Conservation (phyloP, 768 basidiomycete species). For the Polyporus arcularius region DNA sequence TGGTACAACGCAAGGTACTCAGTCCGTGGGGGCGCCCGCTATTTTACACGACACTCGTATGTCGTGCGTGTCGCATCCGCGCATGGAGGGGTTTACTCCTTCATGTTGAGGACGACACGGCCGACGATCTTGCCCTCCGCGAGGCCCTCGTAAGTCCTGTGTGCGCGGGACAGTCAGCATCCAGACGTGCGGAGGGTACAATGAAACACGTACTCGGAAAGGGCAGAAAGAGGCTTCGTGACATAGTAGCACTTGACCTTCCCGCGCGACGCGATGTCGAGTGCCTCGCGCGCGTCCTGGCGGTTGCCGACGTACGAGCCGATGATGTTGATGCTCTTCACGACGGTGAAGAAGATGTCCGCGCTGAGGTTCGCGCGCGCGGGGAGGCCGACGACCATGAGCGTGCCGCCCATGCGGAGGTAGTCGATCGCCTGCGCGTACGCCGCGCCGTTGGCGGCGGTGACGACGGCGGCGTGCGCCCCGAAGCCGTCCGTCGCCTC, state of each 20-base stretch:
- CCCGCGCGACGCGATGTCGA: conserved; percentile 72
- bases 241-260: conserved; percentile 63
- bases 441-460: conserved; percentile 47
- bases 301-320: conserved; percentile 59
- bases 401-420: conserved; percentile 66
- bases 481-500: conserved; percentile 66
- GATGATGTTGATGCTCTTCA: conserved; percentile 59
- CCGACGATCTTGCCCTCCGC: conserved; percentile 48
- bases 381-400: conserved; percentile 82
- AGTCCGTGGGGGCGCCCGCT: too few species aligned
- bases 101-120: conserved; percentile 47
- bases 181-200: background rate
- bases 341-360: conserved; percentile 72
- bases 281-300: conserved; percentile 81
- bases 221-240: conserved; percentile 48
- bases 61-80: background rate
- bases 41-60: background rate
- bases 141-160: conserved; percentile 42
- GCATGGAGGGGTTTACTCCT: conserved; percentile 19
- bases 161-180: background rate
- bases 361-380: conserved; percentile 52
- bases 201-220: conserved; percentile 47
- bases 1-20: too few species aligned
- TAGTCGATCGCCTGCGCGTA: conserved; percentile 69
- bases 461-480: conserved; percentile 69